These are phyloP conservation scores for Begonia peltatifolia DNA, from an alignment of 306 rosid genomes.

Conservation along the genomic window DNA sequence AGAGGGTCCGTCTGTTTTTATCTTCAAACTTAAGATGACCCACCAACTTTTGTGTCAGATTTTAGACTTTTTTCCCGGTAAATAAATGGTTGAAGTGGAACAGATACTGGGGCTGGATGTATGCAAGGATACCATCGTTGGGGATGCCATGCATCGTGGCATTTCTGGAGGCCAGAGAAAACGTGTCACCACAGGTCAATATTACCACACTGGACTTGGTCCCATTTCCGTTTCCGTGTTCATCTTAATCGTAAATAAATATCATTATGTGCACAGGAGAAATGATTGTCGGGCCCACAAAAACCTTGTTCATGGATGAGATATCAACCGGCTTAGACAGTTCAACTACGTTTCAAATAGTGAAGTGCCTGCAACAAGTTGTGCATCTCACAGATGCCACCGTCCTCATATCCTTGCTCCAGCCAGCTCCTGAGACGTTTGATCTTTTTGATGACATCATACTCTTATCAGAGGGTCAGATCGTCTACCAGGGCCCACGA, in stretches of 20 bases:
- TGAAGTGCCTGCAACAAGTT: slow-evolving; percentile 68
- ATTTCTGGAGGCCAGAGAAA: slow-evolving; percentile 88
- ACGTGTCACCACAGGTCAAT: slow-evolving; percentile 71
- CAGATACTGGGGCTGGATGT: slow-evolving; percentile 76
- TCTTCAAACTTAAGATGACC: too few relatives aligned
- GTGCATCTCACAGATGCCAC: slow-evolving; percentile 60
- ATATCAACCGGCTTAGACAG: slow-evolving; percentile 94
- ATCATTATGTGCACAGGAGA: slow-evolving; percentile 30
- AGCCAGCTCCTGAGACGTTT: slow-evolving; percentile 82
- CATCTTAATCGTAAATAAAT: neutral
- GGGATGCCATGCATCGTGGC: slow-evolving; percentile 73
- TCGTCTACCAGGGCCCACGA: slow-evolving; percentile 69
- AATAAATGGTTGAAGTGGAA: slow-evolving; percentile 6
- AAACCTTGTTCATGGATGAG: slow-evolving; percentile 73
- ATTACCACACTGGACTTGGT: too few relatives aligned
- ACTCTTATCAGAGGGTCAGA: slow-evolving; percentile 55
- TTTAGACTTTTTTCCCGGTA: neutral
- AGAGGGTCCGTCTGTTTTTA: too few relatives aligned
- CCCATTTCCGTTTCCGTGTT: too few relatives aligned
- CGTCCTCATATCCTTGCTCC: slow-evolving; percentile 65
- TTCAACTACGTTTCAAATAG: slow-evolving; percentile 76
- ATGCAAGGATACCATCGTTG: slow-evolving; percentile 80
- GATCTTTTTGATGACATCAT: slow-evolving; percentile 71
- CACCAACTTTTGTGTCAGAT: neutral
- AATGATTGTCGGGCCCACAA: slow-evolving; percentile 85